Conservation (phyloP, 1,284 basidiomycete genomes). For the Malassezia caprae region DNA sequence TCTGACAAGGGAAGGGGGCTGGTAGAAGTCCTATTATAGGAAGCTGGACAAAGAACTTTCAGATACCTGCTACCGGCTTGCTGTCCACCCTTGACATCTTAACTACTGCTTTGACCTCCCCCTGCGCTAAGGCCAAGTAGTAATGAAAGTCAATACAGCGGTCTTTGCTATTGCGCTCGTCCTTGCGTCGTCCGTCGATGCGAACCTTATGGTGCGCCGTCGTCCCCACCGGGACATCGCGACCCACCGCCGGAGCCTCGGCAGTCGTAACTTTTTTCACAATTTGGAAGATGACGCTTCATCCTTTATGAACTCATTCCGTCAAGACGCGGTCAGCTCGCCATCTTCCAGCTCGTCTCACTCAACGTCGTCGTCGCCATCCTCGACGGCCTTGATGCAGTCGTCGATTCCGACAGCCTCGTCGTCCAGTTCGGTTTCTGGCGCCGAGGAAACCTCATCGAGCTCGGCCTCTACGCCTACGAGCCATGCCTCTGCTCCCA, state of each 20-base stretch:
- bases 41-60: neutral
- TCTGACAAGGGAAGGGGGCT: neutral
- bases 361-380: neutral
- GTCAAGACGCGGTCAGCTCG: neutral
- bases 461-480: neutral
- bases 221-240: neutral
- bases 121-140: neutral
- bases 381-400: neutral
- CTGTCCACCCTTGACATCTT: neutral
- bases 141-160: constrained; percentile 6
- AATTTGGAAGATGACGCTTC: neutral
- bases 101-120: neutral
- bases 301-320: neutral
- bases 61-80: neutral
- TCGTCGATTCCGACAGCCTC: neutral
- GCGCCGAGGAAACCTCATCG: neutral
- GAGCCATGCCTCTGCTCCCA: neutral
- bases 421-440: neutral
- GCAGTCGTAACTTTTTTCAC: neutral
- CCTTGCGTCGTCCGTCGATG: constrained; percentile 4
- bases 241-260: neutral
- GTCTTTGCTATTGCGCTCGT: neutral
- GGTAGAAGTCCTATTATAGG: neutral
- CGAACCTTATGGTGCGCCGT: neutral
- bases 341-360: neutral